Evolutionary conservation across 2,329 filamentous ascomycete species (phyloP).

Genomic region (Aspergillus sp.): DNA sequence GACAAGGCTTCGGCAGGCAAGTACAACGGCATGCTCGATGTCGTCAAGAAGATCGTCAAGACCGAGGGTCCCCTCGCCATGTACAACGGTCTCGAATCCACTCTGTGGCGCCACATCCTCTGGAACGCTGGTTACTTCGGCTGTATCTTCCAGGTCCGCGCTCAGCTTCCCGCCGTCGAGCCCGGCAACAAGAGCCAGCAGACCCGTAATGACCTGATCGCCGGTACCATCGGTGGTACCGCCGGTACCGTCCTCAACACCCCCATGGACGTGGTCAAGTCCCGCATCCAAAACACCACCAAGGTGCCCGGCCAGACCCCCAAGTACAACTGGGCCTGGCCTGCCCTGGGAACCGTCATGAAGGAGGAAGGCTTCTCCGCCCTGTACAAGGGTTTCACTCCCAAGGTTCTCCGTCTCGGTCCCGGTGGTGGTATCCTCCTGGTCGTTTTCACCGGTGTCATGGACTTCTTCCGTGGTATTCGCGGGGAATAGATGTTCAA

Average conservation of each 20-base stretch:
- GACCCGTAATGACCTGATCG: conserved; percentile 81
- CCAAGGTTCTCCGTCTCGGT: conserved; percentile 79
- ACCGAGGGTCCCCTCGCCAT: conserved; percentile 80
- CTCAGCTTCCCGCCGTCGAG: conserved; percentile 73
- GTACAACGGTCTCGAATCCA: conserved; percentile 96
- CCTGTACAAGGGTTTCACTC: conserved; percentile 95
- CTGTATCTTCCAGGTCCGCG: conserved; percentile 94
- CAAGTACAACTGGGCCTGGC: conserved; percentile 99
- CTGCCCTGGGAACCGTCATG: conserved; percentile 76
- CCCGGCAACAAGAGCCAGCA: conserved; percentile 66
- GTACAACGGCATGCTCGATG: conserved; percentile 51
- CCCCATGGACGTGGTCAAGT: conserved; percentile 96
- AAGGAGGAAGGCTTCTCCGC: conserved; percentile 89
- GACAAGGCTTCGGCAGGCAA: conserved; percentile 87
- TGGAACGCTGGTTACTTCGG: conserved; percentile 98
- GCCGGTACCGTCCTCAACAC: conserved; percentile 90
- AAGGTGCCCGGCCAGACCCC: conserved; percentile 74
- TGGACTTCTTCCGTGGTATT: conserved; percentile 81
- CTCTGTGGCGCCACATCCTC: conserved; percentile 88
- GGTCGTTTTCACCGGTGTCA: conserved; percentile 47
- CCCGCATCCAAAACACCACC: conserved; percentile 89
- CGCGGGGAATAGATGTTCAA: conserved; percentile 35
- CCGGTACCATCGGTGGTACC: conserved; percentile 83
- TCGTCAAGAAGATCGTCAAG: conserved; percentile 64
- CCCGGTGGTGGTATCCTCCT: conserved; percentile 61